A percentile compares a stretch with the other conserved stretches of the same genome.
These are phyloP conservation scores for Babesia bigemina DNA, from an alignment of 169 alveolate genomes.

Conservation along the genomic window DNA sequence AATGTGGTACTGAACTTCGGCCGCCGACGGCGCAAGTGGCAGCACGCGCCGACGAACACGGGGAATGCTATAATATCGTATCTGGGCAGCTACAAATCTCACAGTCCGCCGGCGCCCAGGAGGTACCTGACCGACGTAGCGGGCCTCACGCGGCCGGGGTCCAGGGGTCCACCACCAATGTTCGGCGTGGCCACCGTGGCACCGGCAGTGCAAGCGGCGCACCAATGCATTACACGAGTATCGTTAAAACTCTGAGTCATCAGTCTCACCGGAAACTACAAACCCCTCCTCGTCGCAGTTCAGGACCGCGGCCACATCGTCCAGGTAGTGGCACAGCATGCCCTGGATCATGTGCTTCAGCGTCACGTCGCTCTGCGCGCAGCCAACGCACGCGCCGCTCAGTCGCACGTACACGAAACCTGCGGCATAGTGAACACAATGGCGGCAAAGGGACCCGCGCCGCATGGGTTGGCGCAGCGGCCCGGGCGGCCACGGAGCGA, in stretches of 20 bases:
- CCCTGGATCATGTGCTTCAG: conserved; percentile 80
- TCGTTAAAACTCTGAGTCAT: conserved; percentile 5
- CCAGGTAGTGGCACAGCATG: conserved; percentile 76
- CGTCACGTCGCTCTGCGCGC: conserved; percentile 78
- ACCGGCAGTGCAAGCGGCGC: too few species aligned
- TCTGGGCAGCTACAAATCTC: too few species aligned
- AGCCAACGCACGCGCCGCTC: conserved; percentile 80
- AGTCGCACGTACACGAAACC: conserved; percentile 76
- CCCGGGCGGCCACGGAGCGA: not conserved
- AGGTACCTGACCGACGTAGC: too few species aligned
- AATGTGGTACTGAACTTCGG: conserved; percentile 16
- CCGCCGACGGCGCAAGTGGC: not conserved
- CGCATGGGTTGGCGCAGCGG: conserved; percentile 5
- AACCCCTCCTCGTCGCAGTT: conserved; percentile 61
- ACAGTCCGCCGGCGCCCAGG: too few species aligned
- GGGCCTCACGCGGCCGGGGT: too few species aligned
- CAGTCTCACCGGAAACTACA: conserved; percentile 30
- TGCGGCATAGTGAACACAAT: conserved; percentile 3
- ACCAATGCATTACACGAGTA: not conserved
- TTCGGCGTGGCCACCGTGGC: too few species aligned
- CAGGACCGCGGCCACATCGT: conserved; percentile 72
- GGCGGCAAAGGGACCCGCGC: not conserved
- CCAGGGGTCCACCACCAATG: too few species aligned
- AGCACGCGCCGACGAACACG: not conserved
- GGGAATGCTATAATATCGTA: too few species aligned